Base-by-base conservation (phyloP, 176 grass and related monocot genomes). In the Bonia amplexicaulis region DNA sequence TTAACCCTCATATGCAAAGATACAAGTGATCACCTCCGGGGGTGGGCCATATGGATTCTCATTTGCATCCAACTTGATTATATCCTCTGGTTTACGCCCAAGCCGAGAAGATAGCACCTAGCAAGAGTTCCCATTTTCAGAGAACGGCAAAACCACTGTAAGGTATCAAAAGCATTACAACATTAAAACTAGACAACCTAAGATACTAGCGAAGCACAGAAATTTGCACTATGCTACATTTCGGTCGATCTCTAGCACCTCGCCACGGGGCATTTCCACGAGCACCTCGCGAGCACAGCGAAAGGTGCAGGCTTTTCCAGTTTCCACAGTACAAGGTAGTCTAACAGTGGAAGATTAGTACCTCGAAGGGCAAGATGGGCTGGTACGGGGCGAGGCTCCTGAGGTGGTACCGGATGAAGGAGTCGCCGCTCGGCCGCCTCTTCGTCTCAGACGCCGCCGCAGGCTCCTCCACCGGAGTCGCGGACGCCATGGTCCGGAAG, bases 1-100 rank as follows among this genome's bases (percentile, higher is more conserved):
- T 14, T 22, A 80, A 55, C 23, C 63, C 5, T 22, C 48, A 22
- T 12, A n/a, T 20, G 52, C 3, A 60, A 60, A 66, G 57, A 33
- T 78, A 61, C 51, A 80, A 42, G 10, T 73, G 84, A 75, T 55
- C 26, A 84, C 97, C 93, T 99, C 92, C 20, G 91, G 90, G 3
- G 97, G 97, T 88, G 97, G 97, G 62, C 97, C 97, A 65, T 96
- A 96, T 33, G 97, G 97, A 79, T 99, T 99, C 66, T 99, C 97
- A 74, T 99, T 96, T 31, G 97, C 97, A 79, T 99, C 97, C 9
- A 99, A 61, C 79, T 99, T 99, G 67, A 99, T 84, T 81, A 99
- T 99, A 51, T 99, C 93, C 79, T 99, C 97, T 7, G 97, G 97
- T 71, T 82, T 96, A 84, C 91, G 91, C 42, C 97, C 97, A 75